These are phyloP conservation scores for Thielaviopsis punctulata DNA, from an alignment of 2,329 filamentous ascomycete species.

Conservation along the genomic window DNA sequence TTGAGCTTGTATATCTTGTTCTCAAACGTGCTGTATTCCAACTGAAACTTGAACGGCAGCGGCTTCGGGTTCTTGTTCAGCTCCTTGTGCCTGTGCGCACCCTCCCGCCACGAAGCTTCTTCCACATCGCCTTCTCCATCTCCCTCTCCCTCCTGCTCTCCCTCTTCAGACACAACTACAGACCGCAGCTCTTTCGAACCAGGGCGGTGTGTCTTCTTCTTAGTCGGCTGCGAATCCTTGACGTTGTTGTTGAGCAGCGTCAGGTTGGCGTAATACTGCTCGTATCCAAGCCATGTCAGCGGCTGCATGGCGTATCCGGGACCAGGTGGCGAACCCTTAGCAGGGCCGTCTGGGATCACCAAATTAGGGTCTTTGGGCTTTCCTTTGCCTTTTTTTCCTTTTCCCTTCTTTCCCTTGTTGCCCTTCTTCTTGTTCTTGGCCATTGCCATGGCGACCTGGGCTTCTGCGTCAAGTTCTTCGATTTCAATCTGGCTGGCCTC, in stretches of 20 bases:
- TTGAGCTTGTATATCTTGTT: constrained; percentile 58
- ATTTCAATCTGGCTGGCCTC: constrained; percentile 17
- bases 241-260: constrained; percentile 70
- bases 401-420: constrained; percentile 23
- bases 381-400: constrained; percentile 27
- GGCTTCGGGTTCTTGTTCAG: constrained; percentile 37
- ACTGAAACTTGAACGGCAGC: constrained; percentile 51
- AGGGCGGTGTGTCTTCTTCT: constrained; percentile 14
- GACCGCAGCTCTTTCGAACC: constrained; percentile 5
- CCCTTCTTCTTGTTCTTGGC: constrained; percentile 17
- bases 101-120: constrained; percentile 41
- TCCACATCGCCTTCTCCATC: constrained; percentile 14
- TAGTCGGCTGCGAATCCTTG: constrained; percentile 14
- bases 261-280: constrained; percentile 89
- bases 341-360: constrained; percentile 52
- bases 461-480: constrained; percentile 20
- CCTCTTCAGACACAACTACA: constrained; percentile 7
- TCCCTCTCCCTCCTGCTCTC: constrained; percentile 15
- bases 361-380: constrained; percentile 41
- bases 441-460: constrained; percentile 15
- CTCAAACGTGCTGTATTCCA: constrained; percentile 73
- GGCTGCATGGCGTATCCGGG: constrained; percentile 81
- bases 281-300: constrained; percentile 62
- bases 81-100: constrained; percentile 43
- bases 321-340: constrained; percentile 56